A percentile compares a stretch with the other conserved stretches of the same genome.
Conservation (phyloP, 352 stramenopile species). For the Thalassiosira exigua region DNA sequence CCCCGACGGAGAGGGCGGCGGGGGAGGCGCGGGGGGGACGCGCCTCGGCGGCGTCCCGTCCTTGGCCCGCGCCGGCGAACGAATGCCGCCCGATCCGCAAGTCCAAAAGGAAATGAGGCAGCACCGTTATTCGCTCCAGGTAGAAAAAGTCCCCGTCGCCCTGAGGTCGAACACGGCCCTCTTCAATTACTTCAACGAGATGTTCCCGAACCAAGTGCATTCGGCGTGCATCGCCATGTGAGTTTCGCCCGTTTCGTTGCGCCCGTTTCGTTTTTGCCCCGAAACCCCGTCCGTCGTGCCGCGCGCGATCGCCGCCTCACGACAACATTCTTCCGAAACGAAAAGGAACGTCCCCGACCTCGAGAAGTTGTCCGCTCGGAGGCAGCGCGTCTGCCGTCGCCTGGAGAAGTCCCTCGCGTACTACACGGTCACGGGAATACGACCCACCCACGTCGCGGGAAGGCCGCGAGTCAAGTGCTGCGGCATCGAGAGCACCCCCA, state of each 20-base stretch:
- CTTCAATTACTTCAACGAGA: conserved; percentile 83
- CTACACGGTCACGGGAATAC: conserved; percentile 68
- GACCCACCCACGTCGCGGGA: conserved; percentile 74
- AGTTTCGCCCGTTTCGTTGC: no score
- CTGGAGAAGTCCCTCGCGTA: conserved; percentile 84
- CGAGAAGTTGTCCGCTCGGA: conserved; percentile 67
- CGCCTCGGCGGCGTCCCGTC: no score
- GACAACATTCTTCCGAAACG: no score
- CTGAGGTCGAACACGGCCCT: conserved; percentile 78
- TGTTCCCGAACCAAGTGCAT: conserved; percentile 82
- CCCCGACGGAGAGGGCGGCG: background rate
- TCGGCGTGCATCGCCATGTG: conserved; percentile 52
- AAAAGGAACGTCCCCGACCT: conserved; percentile 83
- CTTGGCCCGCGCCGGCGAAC: no score
- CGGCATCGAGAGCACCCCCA: conserved; percentile 73
- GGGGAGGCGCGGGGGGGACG: background rate
- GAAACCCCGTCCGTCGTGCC: no score
- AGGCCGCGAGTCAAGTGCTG: conserved; percentile 60
- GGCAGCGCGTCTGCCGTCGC: conserved; percentile 64
- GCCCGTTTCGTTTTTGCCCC: no score
- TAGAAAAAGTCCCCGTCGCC: conserved; percentile 82
- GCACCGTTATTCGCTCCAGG: conserved; percentile 78
- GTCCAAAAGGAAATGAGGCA: conserved; percentile 39
- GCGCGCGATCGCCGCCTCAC: no score
- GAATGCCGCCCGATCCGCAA: no score